A percentile compares a stretch with the other conserved stretches of the same genome.
Evolutionary conservation across 305 asterid species (phyloP).

Genomic region (Fraxinus platypoda): DNA sequence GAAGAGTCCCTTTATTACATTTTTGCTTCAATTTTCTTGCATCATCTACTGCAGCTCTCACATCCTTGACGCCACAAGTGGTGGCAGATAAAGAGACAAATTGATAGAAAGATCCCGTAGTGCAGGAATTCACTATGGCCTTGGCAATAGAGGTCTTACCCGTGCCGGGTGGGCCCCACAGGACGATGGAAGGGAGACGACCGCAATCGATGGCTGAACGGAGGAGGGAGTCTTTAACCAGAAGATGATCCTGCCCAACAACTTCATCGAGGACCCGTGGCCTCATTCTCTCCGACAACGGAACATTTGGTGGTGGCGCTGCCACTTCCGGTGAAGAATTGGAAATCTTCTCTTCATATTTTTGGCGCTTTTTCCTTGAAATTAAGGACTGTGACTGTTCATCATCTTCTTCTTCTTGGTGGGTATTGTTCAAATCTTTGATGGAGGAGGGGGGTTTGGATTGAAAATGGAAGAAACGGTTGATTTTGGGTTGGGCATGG

Average conservation of each 20-base stretch:
- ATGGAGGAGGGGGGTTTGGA: slow-evolving; percentile 16
- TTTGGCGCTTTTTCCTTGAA: slow-evolving; percentile 39
- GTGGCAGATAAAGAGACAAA: slow-evolving; percentile 79
- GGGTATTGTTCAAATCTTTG: slow-evolving; percentile 16
- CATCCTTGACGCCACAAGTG: slow-evolving; percentile 82
- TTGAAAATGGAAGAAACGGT: slow-evolving; percentile 53
- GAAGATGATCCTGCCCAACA: slow-evolving; percentile 82
- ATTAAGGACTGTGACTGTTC: slow-evolving; percentile 15
- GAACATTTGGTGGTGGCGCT: slow-evolving; percentile 41
- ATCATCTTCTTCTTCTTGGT: slow-evolving; percentile 8
- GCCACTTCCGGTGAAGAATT: slow-evolving; percentile 12
- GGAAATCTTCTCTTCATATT: slow-evolving; percentile 10
- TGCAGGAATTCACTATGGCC: slow-evolving; percentile 51
- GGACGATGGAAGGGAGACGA: slow-evolving; percentile 68
- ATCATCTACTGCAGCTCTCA: slow-evolving; percentile 73
- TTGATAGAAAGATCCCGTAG: slow-evolving; percentile 32
- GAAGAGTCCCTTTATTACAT: slow-evolving; percentile 45
- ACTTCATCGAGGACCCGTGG: slow-evolving; percentile 75
- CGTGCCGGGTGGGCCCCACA: slow-evolving; percentile 97
- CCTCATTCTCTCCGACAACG: slow-evolving; percentile 74
- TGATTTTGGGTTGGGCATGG: slow-evolving; percentile 79
- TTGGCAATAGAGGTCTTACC: slow-evolving; percentile 88
- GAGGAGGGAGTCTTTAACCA: slow-evolving; percentile 52
- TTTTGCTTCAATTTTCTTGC: slow-evolving; percentile 44
- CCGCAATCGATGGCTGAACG: slow-evolving; percentile 49